Evolutionary conservation across 371 early-diverging fungal species (phyloP).

Genomic region (Rhizoclosmatium hyalinum): DNA sequence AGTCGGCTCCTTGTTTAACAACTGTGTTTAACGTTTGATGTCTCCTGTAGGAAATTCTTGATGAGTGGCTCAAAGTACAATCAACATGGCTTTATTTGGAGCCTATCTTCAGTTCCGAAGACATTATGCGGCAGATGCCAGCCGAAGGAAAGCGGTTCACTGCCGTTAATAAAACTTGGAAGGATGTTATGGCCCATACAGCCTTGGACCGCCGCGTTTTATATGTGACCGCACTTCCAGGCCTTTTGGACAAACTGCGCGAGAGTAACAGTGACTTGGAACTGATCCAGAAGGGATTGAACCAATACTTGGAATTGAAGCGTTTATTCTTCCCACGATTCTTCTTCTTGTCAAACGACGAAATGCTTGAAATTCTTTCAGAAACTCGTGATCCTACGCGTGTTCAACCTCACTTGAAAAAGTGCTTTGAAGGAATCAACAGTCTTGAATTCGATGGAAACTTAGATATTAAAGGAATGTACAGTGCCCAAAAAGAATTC

Average conservation of each 20-base stretch:
- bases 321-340: conserved; percentile 60
- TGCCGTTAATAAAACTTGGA: conserved; percentile 61
- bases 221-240: conserved; percentile 54
- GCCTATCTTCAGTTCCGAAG: conserved; percentile 65
- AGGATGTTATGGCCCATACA: conserved; percentile 58
- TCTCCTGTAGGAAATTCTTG: conserved; percentile 52
- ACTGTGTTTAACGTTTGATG: background rate
- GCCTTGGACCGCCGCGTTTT: conserved; percentile 49
- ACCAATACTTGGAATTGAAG: conserved; percentile 65
- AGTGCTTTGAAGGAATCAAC: conserved; percentile 64
- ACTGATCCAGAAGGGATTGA: conserved; percentile 62
- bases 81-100: conserved; percentile 64
- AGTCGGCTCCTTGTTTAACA: background rate
- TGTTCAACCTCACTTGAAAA: conserved; percentile 65
- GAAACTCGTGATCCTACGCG: conserved; percentile 60
- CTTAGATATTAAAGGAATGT: conserved; percentile 57
- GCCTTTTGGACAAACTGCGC: conserved; percentile 47
- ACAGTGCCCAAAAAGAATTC: conserved; percentile 57
- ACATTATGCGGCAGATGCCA: conserved; percentile 68
- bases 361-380: conserved; percentile 62
- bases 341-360: conserved; percentile 66
- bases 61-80: conserved; percentile 65
- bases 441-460: conserved; percentile 56
- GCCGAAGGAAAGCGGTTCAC: conserved; percentile 59
- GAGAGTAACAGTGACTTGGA: conserved; percentile 60